These are phyloP conservation scores for Onygenales sp. DNA, from an alignment of 2,329 filamentous ascomycete species.

Conservation along the genomic window DNA sequence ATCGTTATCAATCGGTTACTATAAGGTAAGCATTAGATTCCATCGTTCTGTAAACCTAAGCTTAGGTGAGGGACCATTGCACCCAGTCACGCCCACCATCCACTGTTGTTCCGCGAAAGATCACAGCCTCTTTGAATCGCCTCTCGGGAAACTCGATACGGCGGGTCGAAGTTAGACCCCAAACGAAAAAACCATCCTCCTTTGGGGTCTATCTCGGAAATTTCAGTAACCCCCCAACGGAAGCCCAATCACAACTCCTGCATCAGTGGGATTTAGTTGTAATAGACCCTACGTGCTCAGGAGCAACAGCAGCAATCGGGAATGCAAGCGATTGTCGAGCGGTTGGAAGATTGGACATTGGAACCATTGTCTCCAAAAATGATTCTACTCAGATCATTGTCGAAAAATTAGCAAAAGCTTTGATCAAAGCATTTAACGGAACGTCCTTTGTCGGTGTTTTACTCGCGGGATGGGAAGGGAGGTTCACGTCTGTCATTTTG, in stretches of 20 bases:
- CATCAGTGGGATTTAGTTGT: slow-evolving; percentile 36
- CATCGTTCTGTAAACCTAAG: neutral
- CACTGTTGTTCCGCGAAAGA: slow-evolving; percentile 17
- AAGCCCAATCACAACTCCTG: slow-evolving; percentile 26
- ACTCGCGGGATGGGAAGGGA: slow-evolving; percentile 32
- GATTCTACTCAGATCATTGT: slow-evolving; percentile 17
- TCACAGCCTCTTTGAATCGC: slow-evolving; percentile 11
- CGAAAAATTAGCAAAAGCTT: slow-evolving; percentile 20
- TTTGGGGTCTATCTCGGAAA: slow-evolving; percentile 37
- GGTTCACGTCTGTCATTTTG: slow-evolving; percentile 21
- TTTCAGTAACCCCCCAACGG: slow-evolving; percentile 24
- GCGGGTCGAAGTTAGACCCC: slow-evolving; percentile 10
- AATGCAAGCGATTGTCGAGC: slow-evolving; percentile 13
- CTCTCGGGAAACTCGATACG: slow-evolving; percentile 15
- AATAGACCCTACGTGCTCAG: slow-evolving; percentile 32
- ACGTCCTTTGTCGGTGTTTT: slow-evolving; percentile 31
- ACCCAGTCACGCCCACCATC: slow-evolving; percentile 16
- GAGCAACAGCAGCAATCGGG: slow-evolving; percentile 26
- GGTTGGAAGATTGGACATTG: slow-evolving; percentile 26
- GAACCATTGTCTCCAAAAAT: slow-evolving; percentile 13
- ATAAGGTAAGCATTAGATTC: slow-evolving; percentile 18
- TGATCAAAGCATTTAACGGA: slow-evolving; percentile 17
- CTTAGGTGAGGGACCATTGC: neutral
- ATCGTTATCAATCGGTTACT: slow-evolving; percentile 16
- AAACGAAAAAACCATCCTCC: slow-evolving; percentile 21